These are phyloP conservation scores for Narthecium ossifragum DNA, from an alignment of 106 monocot species.

Conservation along the genomic window DNA sequence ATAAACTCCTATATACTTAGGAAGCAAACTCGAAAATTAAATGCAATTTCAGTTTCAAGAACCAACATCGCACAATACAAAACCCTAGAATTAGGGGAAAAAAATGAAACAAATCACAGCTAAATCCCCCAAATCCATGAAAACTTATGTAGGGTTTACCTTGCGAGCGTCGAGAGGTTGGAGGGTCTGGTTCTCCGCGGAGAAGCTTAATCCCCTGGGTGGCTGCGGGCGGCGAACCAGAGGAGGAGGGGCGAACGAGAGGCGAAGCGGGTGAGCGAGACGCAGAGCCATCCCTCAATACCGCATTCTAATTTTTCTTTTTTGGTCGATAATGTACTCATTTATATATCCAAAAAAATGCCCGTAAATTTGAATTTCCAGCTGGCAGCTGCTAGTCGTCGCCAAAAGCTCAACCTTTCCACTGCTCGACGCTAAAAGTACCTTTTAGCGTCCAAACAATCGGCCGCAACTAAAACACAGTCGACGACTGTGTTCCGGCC, in stretches of 20 bases:
- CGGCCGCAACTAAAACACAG: no score
- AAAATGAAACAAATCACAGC: not conserved
- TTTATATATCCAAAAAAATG: not conserved
- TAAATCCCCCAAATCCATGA: not conserved
- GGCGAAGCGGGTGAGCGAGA: slow-evolving; percentile 3
- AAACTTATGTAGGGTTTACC: not conserved
- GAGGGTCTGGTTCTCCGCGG: slow-evolving; percentile 13
- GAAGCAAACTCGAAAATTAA: no score
- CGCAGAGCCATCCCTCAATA: slow-evolving; percentile 12
- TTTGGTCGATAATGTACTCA: not conserved
- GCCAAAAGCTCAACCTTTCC: no score
- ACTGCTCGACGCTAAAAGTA: no score
- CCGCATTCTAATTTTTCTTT: not conserved
- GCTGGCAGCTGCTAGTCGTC: not conserved
- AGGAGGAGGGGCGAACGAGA: not conserved
- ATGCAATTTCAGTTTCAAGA: no score
- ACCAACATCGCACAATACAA: no score
- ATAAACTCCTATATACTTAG: not conserved
- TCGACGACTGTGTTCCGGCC: no score
- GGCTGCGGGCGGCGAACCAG: not conserved
- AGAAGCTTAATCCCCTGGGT: not conserved
- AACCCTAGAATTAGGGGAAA: not conserved
- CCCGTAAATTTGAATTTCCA: no score
- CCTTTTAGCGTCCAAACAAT: no score
- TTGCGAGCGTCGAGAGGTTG: slow-evolving; percentile 15